Percentiles rank a stretch among this genome's conserved stretches.
Evolutionary conservation across 768 basidiomycete genomes (phyloP).

Genomic region (Amanita jacksonii): DNA sequence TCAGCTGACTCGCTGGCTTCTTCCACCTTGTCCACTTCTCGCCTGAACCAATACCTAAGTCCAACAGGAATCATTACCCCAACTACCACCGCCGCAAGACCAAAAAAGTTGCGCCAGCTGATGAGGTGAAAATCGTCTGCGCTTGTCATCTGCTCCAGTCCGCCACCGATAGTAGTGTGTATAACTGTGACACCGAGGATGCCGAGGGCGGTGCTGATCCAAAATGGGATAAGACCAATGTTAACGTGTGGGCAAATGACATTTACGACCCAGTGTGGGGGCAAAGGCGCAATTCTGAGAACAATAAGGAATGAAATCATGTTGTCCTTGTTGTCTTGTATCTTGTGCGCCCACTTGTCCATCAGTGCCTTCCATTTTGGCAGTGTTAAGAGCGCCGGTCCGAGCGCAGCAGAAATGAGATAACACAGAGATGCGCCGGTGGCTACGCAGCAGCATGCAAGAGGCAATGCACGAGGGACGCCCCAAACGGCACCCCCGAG

Average conservation of each 20-base stretch:
- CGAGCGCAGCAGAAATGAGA: constrained; percentile 83
- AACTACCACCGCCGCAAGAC: constrained; percentile 73
- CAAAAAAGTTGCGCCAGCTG: constrained; percentile 85
- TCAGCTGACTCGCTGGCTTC: constrained; percentile 25
- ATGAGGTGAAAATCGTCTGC: constrained; percentile 90
- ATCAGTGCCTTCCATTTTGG: constrained; percentile 79
- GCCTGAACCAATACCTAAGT: constrained; percentile 72
- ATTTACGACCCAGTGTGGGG: constrained; percentile 96
- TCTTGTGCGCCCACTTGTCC: constrained; percentile 74
- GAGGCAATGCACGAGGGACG: constrained; percentile 70
- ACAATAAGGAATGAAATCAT: constrained; percentile 89
- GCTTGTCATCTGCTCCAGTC: constrained; percentile 92
- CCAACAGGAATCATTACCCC: constrained; percentile 94
- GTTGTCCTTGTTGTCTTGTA: constrained; percentile 71
- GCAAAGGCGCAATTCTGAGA: constrained; percentile 88
- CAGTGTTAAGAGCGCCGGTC: constrained; percentile 81
- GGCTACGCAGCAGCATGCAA: constrained; percentile 90
- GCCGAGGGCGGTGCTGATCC: constrained; percentile 83
- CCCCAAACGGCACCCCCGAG: constrained; percentile 96
- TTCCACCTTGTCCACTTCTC: constrained; percentile 31
- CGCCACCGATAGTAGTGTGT: constrained; percentile 89
- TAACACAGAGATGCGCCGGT: constrained; percentile 90
- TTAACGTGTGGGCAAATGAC: constrained; percentile 88
- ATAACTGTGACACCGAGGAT: constrained; percentile 89
- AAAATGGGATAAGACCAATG: constrained; percentile 78